Base-by-base conservation (phyloP, 495 filamentous ascomycete species). In the Lepidopterella palustris region DNA sequence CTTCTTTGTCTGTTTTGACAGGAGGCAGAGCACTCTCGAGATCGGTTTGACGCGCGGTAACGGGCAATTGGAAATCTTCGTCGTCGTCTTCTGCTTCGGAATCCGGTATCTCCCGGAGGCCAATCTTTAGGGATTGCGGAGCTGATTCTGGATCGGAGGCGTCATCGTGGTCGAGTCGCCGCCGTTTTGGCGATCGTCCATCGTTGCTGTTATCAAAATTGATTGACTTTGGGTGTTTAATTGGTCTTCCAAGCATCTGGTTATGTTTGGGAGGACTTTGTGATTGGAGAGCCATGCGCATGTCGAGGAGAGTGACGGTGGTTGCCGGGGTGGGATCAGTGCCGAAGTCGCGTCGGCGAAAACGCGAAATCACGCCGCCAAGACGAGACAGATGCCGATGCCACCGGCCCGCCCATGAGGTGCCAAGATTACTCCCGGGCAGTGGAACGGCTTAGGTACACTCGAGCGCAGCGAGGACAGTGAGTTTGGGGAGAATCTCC, bases 11-110 rank as follows among this genome's bases (percentile, higher is more conserved):
- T 0, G 82, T 80, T 62, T 82, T 74, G 8, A 93, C 74, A 5
- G 78, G 76, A 10, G 89, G 88, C 20, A 96, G 75, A 0, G 86
- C 86, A 59, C 78, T 86, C 68, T 96, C 91, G 45, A 95, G 79
- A 18, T 90, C 88, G 18, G 90, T 95, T 61, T 74, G 73, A 53
- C 70, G 68, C 29, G 53, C 70, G 62, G 35, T 68, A 74, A 57
- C 61, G n/a, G 51, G 29, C 25, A 61, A 52, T n/a, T 63, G 50
- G 23, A 57, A 31, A 18, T 59, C 60, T 23, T 65, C 63, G 42
- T 65, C 55, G 15, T 70, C 68, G 15, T 62, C 60, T n/a, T 74
- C 72, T 15, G 50, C 62, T 39, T 73, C 72, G 4, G 70, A 70
- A 58, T 72, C 68, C 3, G 68, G 53, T 10, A 72, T 59, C 40